Evolutionary conservation across 2,329 filamentous ascomycete genomes (phyloP).

Genomic region (Aspergillus transmontanensis): DNA sequence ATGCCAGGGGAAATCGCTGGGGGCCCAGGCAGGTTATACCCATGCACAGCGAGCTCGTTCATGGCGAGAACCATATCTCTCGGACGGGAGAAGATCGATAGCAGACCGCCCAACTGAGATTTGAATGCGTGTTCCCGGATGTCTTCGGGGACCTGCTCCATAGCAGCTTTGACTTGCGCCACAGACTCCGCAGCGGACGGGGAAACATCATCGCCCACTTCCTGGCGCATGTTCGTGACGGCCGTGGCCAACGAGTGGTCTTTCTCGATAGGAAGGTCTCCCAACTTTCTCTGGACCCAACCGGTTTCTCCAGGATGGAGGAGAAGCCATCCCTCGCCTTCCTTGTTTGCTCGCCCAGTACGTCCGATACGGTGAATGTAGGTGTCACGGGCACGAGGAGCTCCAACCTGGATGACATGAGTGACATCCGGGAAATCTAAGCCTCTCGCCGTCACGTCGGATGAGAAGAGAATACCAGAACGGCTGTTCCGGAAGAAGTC

Average conservation of each 20-base stretch:
- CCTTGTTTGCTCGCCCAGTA: conserved; percentile 68
- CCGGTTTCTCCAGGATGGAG: conserved; percentile 55
- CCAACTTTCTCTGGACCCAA: conserved; percentile 40
- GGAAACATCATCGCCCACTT: conserved; percentile 7
- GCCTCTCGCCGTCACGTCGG: conserved; percentile 77
- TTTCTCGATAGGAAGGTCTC: conserved; percentile 14
- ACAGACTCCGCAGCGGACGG: conserved; percentile 23
- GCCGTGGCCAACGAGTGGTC: conserved; percentile 21
- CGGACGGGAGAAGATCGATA: conserved; percentile 36
- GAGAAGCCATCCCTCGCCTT: conserved; percentile 65
- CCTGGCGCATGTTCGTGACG: conserved; percentile 12
- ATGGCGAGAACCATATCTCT: conserved; percentile 45
- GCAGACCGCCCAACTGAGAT: conserved; percentile 25
- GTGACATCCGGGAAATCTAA: conserved; percentile 83
- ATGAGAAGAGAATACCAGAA: conserved; percentile 71
- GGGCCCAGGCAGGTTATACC: conserved; percentile 45
- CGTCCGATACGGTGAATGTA: conserved; percentile 79
- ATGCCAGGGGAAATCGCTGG: conserved; percentile 33
- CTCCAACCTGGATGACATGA: conserved; percentile 75
- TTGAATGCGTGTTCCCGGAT: conserved; percentile 36
- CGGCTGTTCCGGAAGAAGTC: conserved; percentile 69
- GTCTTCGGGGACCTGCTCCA: conserved; percentile 27
- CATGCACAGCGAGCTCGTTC: conserved; percentile 49
- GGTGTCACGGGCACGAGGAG: conserved; percentile 65
- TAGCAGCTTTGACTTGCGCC: conserved; percentile 47